Conservation (phyloP, 2,329 filamentous ascomycete species). For the Sporothrix pseudoabietina region DNA sequence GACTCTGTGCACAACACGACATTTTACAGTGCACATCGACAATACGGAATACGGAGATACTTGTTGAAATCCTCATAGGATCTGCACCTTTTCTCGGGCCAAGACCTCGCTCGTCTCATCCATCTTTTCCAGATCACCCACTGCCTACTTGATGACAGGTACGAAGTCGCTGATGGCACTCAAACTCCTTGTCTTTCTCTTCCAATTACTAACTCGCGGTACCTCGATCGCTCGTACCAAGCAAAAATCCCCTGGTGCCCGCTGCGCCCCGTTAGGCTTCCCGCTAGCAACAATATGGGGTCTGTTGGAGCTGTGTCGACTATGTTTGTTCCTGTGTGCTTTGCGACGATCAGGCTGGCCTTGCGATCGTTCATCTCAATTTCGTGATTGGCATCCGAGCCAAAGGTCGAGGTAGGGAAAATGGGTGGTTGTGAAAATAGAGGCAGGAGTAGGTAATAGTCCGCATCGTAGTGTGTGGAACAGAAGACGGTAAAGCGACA, state of each 20-base stretch:
- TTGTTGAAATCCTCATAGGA: too few species aligned
- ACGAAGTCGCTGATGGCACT: neutral
- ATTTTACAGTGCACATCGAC: neutral
- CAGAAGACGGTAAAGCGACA: neutral
- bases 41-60: neutral
- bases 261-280: conserved; percentile 31
- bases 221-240: neutral
- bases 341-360: conserved; percentile 9
- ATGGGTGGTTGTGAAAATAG: too few species aligned
- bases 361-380: neutral
- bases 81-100: neutral
- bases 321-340: neutral
- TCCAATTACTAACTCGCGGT: neutral
- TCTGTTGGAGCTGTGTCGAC: neutral
- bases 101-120: neutral
- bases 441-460: neutral
- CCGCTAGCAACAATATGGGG: conserved; percentile 7
- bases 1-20: neutral
- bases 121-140: neutral
- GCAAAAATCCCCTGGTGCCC: neutral
- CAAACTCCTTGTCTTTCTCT: neutral
- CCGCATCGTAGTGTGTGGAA: neutral
- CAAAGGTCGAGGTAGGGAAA: neutral
- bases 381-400: too few species aligned
- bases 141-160: neutral